These are phyloP conservation scores for Tephrocybe sp. DNA, from an alignment of 768 basidiomycete genomes.

Conservation along the genomic window DNA sequence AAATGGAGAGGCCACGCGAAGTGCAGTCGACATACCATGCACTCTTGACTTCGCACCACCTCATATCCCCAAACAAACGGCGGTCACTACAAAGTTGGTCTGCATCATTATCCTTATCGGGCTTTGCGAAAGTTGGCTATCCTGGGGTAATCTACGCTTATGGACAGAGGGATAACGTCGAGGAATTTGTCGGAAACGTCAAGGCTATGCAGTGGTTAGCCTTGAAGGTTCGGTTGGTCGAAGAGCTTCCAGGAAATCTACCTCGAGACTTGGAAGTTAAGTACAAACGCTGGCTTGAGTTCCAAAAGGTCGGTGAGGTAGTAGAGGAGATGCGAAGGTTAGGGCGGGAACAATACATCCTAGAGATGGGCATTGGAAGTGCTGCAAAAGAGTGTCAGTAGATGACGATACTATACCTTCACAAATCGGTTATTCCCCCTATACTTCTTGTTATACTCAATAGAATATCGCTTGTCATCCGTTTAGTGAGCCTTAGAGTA, in stretches of 20 bases:
- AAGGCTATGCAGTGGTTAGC: slow-evolving; percentile 82
- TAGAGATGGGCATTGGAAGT: slow-evolving; percentile 66
- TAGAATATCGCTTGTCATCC: no score
- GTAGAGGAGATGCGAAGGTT: slow-evolving; percentile 62
- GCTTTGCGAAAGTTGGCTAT: slow-evolving; percentile 75
- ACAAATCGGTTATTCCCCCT: no score
- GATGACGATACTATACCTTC: no score
- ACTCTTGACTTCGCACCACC: slow-evolving; percentile 72
- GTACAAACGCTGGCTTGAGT: slow-evolving; percentile 50
- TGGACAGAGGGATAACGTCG: slow-evolving; percentile 47
- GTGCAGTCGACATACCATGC: slow-evolving; percentile 41
- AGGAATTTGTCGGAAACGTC: slow-evolving; percentile 64
- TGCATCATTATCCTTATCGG: slow-evolving; percentile 47
- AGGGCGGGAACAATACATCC: slow-evolving; percentile 52
- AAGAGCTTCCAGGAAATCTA: slow-evolving; percentile 34
- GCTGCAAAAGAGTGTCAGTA: slow-evolving; percentile 15
- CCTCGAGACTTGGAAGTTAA: not conserved
- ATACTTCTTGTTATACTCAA: no score
- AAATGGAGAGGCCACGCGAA: not conserved
- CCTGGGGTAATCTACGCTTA: slow-evolving; percentile 76
- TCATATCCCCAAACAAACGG: slow-evolving; percentile 62
- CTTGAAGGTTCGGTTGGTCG: slow-evolving; percentile 54
- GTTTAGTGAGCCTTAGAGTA: no score
- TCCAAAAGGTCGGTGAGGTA: slow-evolving; percentile 68
- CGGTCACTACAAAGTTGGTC: slow-evolving; percentile 56